Conservation (phyloP, 352 stramenopile species). For the Halophytophthora batemanensis region DNA sequence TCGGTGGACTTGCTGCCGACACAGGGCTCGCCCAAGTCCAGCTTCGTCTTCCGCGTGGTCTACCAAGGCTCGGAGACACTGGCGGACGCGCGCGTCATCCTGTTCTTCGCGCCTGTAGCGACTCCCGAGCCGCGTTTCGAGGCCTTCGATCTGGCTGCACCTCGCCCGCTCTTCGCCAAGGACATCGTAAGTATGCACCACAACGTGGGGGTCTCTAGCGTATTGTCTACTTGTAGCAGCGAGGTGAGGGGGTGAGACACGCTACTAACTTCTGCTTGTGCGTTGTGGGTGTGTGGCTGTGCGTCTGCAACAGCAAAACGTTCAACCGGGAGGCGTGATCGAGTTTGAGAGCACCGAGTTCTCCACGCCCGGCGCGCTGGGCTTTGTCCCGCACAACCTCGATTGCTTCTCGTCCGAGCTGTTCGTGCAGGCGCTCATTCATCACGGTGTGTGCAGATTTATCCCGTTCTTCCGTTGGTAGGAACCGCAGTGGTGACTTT, state of each 20-base stretch:
- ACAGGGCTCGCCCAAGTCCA: constrained; percentile 41
- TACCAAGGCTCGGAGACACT: constrained; percentile 42
- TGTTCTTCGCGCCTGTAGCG: constrained; percentile 50
- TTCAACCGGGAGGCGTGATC: constrained; percentile 50
- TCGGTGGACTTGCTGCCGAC: neutral
- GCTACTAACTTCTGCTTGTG: constrained; percentile 4
- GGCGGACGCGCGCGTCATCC: constrained; percentile 43
- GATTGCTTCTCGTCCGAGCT: constrained; percentile 39
- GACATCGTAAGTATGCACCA: constrained; percentile 36
- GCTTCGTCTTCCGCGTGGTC: constrained; percentile 50
- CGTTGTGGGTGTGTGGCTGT: neutral
- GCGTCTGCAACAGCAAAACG: constrained; percentile 24
- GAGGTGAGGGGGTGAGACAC: neutral
- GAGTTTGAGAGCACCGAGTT: constrained; percentile 67
- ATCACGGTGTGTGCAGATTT: constrained; percentile 36
- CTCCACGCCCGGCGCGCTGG: constrained; percentile 51
- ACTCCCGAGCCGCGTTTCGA: constrained; percentile 52
- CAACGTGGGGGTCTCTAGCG: neutral
- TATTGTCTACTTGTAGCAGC: neutral
- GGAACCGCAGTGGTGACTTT: neutral
- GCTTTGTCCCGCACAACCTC: constrained; percentile 57
- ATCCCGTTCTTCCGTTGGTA: neutral
- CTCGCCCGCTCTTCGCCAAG: constrained; percentile 61
- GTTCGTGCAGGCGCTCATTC: constrained; percentile 66
- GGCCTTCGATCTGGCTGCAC: constrained; percentile 53